Conservation (phyloP, 768 basidiomycete species). For the Psilocybe cubensis region DNA sequence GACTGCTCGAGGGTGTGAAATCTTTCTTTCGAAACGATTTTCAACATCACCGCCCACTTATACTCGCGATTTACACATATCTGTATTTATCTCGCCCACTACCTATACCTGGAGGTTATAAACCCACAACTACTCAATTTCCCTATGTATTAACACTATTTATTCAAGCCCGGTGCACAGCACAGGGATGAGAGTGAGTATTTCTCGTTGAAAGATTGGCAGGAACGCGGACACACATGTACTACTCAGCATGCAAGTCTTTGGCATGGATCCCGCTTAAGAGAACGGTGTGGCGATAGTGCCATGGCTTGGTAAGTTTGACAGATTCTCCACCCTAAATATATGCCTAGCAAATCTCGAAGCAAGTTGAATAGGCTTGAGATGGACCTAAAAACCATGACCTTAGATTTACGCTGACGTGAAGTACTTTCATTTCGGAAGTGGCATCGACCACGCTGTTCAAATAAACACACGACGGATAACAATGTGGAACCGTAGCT, state of each 20-base stretch:
- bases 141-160: not conserved
- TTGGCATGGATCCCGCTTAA: not conserved
- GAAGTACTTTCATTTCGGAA: no score
- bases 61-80: not conserved
- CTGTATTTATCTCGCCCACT: not conserved
- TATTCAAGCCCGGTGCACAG: no score
- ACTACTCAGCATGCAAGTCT: not conserved
- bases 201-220: not conserved
- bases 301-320: not conserved
- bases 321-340: not conserved
- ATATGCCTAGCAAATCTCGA: not conserved
- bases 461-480: no score
- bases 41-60: not conserved
- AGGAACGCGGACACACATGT: not conserved
- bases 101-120: not conserved
- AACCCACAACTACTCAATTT: not conserved
- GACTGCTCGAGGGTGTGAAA: constrained; percentile 13
- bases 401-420: no score
- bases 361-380: no score
- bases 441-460: no score
- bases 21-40: not conserved
- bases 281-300: not conserved
- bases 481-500: no score
- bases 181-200: not conserved
- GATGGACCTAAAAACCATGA: no score